Percentiles rank a stretch among this genome's conserved stretches.
Evolutionary conservation across 495 filamentous ascomycete species (phyloP).

Genomic region (Tetracladium marchalianum): DNA sequence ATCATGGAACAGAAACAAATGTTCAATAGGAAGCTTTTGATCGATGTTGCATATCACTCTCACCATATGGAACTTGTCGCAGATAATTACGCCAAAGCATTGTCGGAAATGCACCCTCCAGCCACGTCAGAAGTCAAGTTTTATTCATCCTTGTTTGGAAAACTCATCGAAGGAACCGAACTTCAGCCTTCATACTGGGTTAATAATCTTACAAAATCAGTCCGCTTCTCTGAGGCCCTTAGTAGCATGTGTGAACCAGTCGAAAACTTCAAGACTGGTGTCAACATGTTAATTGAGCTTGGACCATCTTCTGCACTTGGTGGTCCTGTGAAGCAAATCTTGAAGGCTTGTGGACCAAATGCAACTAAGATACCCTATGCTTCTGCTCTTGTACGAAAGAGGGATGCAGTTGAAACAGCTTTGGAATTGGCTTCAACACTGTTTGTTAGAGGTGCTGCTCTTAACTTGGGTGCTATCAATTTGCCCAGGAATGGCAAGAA

Average conservation of each 20-base stretch:
- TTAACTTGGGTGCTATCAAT: slow-evolving; percentile 38
- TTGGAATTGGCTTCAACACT: slow-evolving; percentile 31
- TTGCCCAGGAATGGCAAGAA: slow-evolving; percentile 22
- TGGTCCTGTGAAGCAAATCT: slow-evolving; percentile 46
- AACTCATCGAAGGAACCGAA: slow-evolving; percentile 20
- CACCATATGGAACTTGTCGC: slow-evolving; percentile 47
- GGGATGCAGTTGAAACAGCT: slow-evolving; percentile 38
- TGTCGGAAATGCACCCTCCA: slow-evolving; percentile 17
- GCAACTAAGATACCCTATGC: slow-evolving; percentile 23
- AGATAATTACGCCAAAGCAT: slow-evolving; percentile 23
- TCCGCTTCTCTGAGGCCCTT: slow-evolving; percentile 38
- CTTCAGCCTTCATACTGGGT: slow-evolving; percentile 42
- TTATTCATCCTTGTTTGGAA: slow-evolving; percentile 33
- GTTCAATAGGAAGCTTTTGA: slow-evolving; percentile 44
- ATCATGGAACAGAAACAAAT: slow-evolving; percentile 32
- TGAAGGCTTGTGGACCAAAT: slow-evolving; percentile 24
- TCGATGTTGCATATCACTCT: slow-evolving; percentile 57
- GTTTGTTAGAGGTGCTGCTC: slow-evolving; percentile 28
- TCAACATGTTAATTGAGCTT: slow-evolving; percentile 44
- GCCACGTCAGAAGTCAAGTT: slow-evolving; percentile 30
- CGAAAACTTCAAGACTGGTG: slow-evolving; percentile 9
- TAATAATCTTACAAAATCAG: slow-evolving; percentile 42
- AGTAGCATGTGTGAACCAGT: slow-evolving; percentile 22
- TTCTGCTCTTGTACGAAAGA: slow-evolving; percentile 31
- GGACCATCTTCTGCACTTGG: slow-evolving; percentile 58